Percentiles rank a stretch among this genome's conserved stretches.
Evolutionary conservation across 805 yeast species (phyloP).

Genomic region (Hemisphaericaspora nanyangensis): DNA sequence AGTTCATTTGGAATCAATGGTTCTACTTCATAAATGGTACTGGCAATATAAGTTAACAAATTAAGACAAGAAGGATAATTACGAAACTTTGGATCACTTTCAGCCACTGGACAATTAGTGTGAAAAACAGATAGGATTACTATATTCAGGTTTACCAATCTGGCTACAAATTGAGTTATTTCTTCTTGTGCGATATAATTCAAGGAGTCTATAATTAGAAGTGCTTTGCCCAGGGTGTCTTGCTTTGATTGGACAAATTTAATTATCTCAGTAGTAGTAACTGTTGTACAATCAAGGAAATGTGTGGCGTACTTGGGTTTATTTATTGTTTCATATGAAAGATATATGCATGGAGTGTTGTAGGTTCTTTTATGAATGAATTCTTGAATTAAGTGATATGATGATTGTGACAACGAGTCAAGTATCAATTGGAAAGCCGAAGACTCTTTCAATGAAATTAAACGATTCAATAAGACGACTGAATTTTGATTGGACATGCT

Average conservation of each 20-base stretch:
- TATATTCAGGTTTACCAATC: conserved; percentile 33
- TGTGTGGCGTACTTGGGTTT: conserved; percentile 47
- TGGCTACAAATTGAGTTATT: conserved; percentile 48
- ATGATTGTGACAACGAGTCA: conserved; percentile 72
- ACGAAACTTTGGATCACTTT: conserved; percentile 28
- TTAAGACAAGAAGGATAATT: conserved; percentile 54
- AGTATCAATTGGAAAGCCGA: conserved; percentile 68
- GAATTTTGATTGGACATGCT: conserved; percentile 33
- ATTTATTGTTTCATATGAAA: conserved; percentile 66
- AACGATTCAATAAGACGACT: conserved; percentile 57
- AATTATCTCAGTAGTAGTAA: conserved; percentile 14
- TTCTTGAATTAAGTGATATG: conserved; percentile 53
- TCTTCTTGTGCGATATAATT: conserved; percentile 49
- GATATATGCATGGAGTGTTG: conserved; percentile 41
- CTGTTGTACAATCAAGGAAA: conserved; percentile 43
- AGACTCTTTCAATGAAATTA: conserved; percentile 64
- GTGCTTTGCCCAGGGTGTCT: conserved; percentile 2
- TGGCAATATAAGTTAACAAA: conserved; percentile 66
- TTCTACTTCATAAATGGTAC: conserved; percentile 60
- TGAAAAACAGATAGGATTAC: conserved; percentile 37
- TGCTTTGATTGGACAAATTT: conserved; percentile 16
- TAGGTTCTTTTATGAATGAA: conserved; percentile 37
- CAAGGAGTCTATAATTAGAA: conserved; percentile 38
- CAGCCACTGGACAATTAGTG: conserved; percentile 36
- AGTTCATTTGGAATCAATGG: conserved; percentile 31